Conservation (phyloP, 257 asterid genomes). For the Paraleonurus japonicus region DNA sequence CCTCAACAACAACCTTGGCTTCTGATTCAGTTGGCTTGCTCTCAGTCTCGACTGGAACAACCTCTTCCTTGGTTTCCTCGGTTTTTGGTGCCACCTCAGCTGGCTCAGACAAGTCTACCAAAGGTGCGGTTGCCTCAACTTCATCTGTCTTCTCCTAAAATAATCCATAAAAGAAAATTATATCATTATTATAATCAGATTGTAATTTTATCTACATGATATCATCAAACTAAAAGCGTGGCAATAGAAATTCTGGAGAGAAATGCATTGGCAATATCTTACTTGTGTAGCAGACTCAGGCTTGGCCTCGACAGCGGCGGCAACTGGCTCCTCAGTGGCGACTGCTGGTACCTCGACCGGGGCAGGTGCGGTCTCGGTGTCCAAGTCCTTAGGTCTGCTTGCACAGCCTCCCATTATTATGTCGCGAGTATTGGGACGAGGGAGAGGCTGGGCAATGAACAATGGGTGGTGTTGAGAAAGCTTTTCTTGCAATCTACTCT, state of each 20-base stretch:
- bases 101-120: slow-evolving; percentile 39
- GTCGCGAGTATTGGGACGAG: slow-evolving; percentile 8
- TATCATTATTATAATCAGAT: not conserved
- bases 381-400: slow-evolving; percentile 75
- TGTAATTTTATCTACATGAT: not conserved
- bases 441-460: slow-evolving; percentile 35
- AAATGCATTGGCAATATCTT: too few species aligned
- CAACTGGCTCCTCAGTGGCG: not conserved
- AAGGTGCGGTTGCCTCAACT: slow-evolving; percentile 36
- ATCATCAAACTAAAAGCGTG: not conserved
- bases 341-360: slow-evolving; percentile 35
- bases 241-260: too few species aligned
- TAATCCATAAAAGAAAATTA: not conserved
- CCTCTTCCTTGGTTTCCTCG: slow-evolving; percentile 41
- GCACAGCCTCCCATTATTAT: slow-evolving; percentile 86
- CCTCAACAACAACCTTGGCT: slow-evolving; percentile 23
- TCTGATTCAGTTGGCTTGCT: slow-evolving; percentile 21
- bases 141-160: slow-evolving; percentile 48
- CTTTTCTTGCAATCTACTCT: slow-evolving; percentile 16
- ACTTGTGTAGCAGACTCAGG: slow-evolving; percentile 40
- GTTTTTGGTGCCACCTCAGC: slow-evolving; percentile 42
- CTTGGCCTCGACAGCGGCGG: slow-evolving; percentile 23
- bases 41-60: slow-evolving; percentile 11
- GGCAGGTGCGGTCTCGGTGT: slow-evolving; percentile 34
- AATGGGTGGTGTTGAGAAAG: not conserved